These are phyloP conservation scores for Trichoderma sp. DNA, from an alignment of 2,329 filamentous ascomycete species.

Conservation along the genomic window DNA sequence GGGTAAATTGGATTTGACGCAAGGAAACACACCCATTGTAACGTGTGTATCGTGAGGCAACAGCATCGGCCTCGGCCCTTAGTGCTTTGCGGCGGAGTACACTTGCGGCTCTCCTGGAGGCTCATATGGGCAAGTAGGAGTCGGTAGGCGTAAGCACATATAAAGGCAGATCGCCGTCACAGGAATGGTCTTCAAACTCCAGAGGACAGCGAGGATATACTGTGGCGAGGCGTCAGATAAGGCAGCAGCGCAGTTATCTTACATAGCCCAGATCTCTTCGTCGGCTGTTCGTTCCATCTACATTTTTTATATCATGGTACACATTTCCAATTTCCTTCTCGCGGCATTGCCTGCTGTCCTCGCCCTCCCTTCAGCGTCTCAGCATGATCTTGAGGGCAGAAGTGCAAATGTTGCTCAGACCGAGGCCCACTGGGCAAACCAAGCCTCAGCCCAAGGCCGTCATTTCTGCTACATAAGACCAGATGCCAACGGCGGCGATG, in stretches of 20 bases:
- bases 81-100: not conserved
- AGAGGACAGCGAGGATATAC: not conserved
- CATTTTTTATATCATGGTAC: conserved; percentile 3
- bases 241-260: not conserved
- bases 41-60: not conserved
- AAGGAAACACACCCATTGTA: conserved; percentile 1
- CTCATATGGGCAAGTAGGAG: not conserved
- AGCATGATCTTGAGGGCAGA: not conserved
- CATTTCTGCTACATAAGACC: conserved; percentile 37
- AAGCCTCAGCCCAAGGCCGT: conserved; percentile 30
- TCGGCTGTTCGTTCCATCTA: not conserved
- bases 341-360: conserved; percentile 10
- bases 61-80: not conserved
- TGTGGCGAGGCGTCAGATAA: too few relatives aligned
- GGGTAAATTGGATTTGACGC: not conserved
- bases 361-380: conserved; percentile 1
- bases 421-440: conserved; percentile 16
- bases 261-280: not conserved
- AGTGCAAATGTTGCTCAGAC: not conserved
- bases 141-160: not conserved
- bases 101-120: not conserved
- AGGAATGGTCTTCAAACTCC: not conserved
- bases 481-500: conserved; percentile 33
- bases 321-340: not conserved
- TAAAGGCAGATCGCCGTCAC: not conserved